Evolutionary conservation across 202 grass and related monocot species (phyloP).

Genomic region (Sporobolus alterniflorus): DNA sequence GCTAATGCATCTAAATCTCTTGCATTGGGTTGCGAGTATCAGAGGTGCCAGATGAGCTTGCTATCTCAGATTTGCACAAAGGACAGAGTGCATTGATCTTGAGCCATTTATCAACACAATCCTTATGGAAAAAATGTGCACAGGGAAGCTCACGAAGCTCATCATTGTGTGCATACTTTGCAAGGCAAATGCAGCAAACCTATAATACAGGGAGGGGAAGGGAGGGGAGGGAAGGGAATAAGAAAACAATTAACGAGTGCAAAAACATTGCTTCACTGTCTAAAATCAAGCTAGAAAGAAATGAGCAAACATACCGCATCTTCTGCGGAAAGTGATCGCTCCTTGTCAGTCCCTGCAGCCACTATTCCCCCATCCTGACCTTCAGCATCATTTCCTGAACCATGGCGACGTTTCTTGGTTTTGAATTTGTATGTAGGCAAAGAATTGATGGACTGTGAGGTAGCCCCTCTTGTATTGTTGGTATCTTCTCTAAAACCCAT

Average conservation of each 20-base stretch:
- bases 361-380: constrained; percentile 77
- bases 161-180: constrained; percentile 88
- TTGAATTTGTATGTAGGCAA: constrained; percentile 96
- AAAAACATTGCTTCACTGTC: background rate
- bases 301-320: constrained; percentile 66
- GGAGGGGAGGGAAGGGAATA: too few species aligned
- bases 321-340: constrained; percentile 78
- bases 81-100: constrained; percentile 92
- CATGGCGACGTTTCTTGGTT: constrained; percentile 63
- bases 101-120: constrained; percentile 98
- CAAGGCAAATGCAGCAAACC: constrained; percentile 82
- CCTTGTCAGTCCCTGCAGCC: constrained; percentile 92
- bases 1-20: constrained; percentile 15
- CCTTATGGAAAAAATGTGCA: constrained; percentile 87
- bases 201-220: background rate
- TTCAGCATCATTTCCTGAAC: constrained; percentile 61
- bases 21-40: constrained; percentile 32
- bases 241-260: background rate
- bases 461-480: constrained; percentile 78
- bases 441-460: constrained; percentile 84
- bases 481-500: constrained; percentile 97
- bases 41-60: constrained; percentile 12
- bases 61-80: background rate
- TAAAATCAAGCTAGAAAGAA: background rate
- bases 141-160: constrained; percentile 97